Evolutionary conservation across 1,284 basidiomycete genomes (phyloP), one percentile per base, ranked within the genome.

Genomic region (Pascua sp.): DNA sequence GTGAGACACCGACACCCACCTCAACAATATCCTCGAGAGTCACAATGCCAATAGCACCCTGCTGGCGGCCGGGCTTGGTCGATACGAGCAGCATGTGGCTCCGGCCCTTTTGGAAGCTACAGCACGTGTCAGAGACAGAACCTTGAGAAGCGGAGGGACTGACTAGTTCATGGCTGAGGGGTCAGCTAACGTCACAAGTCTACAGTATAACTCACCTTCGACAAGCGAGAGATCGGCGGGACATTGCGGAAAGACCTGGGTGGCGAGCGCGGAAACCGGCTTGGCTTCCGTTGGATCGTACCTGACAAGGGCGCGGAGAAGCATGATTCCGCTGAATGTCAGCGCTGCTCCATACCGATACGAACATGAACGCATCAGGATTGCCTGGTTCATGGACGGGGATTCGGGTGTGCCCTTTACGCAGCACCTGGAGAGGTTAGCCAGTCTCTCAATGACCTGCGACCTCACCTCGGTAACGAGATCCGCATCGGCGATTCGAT

Each of bases 61-160:
- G 44, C 16, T 86, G 80, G 48, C 81, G 73, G 0, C 92, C 92
- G 0, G 92, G 91, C 1, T 85, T 85, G 10, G 78, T 80, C 57
- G 89, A 91, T 10, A 98, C 84, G 16, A 98, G 81, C 16, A 98
- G 81, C 61, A 97, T 83, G 77, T 98, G 94, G 9, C 91, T 90
- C 46, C 91, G 85, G 2, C 94, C 94, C 1, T 90, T 91, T 81
- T 97, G 94, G 80, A 90, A 91, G 67, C 68, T 80, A 61, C 10
- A 11, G 40, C 51, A 12, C 55, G 60, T 40, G 11, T 32, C 24
- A 32, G 24, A 32, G 24, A 7, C 24, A 32, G 24, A 32, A 32
- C 24, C 24, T 32, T 32, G 45, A 45, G 51, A 47, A 8, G 7
- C 12, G 24, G 9, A 24, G 37, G 16, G 10, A 5, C 52, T 12